Base-by-base conservation (phyloP, 306 rosid species). In the Cyclanthera cordifolia region DNA sequence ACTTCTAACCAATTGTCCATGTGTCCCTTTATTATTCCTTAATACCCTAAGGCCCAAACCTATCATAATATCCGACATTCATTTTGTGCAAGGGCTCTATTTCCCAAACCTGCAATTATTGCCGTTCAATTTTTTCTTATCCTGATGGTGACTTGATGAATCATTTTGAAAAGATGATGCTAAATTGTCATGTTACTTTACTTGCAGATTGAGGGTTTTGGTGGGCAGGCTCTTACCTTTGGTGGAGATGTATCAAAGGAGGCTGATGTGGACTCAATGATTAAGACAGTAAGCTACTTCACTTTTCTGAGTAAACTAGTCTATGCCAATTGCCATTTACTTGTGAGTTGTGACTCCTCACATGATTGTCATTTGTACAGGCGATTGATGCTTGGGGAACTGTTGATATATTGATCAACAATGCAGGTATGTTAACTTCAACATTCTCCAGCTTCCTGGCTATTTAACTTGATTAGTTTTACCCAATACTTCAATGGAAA, bases 351-450 rank as follows among this genome's bases (percentile, higher is more conserved):
- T n/a, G n/a, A n/a, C n/a, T 61, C 75, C 70, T 79, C 72, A 60
- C 70, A 60, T 79, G 75, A 61, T 69, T 78, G 73, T 81, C 69
- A 64, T 67, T 71, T 78, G 51, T 84, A 70, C 83, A 92, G 98
- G 95, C 87, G 8, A 72, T 84, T 53, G 93, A 92, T 89, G 86
- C 95, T 79, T 92, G 98, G 95, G 98, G 98, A 80, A 92, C 95
- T 53, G 88, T 92, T 78, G 98, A 93, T 80, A 78, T 89, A 56
- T 78, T 89, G 82, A 75, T 89, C 69, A 93, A 93, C 72, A 93
- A 93, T 78, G 98, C 98, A 41, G 98, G 96, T 85, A 73, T 8
- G 2, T 65, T 65, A 23, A 5, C 11, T 20, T 21, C 48, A 23
- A 65, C 53, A 24, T 21, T 43, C 14, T 24, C 39, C 70, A 43